Evolutionary conservation across 164 flowering plant genomes (phyloP), one percentile per base, ranked within the genome.

Genomic region (Umbellularia californica): DNA sequence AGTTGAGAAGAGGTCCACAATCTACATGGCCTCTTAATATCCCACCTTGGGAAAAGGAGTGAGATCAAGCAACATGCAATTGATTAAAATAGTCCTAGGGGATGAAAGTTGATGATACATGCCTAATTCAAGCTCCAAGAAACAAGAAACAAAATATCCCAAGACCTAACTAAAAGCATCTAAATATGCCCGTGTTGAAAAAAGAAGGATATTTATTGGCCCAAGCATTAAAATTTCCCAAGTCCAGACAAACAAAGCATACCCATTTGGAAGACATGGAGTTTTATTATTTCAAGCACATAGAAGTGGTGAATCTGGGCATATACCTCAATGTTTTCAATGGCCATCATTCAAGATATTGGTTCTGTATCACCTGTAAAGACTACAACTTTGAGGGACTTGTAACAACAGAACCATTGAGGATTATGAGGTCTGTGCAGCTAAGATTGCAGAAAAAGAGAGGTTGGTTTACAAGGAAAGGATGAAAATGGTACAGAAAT

Each of bases 1-100:
- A 68, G 65, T n/a, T 33, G 62, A 74, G 58, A 68, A 28, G 50
- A 65, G 58, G 20, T 10, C 58, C 64, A 28, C 3, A 35, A 9
- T 10, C 58, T 50, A 52, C 3, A 35, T 19, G 70, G 50, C 27
- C 3, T 52, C 55, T 55, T 55, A 33, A 22, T 74, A 67, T 12
- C 55, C 12, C 66, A 55, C 23, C 76, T 73, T 66, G 47, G 70
- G 70, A 24, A 52, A 28, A 17, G 17, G 28, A 68, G 71, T 68
- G 65, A 68, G 41, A 58, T 68, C 65, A 58, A 25, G 17, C 58
- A 67, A 67, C 47, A 6, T 67, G 70, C 70, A 28, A 17, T 23
- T 64, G 67, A 67, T 27, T 22, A 67, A 19, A 67, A 67, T 22
- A 67, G 30, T 19, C 0, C 15, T 5, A n/a, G 20, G 27, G 10